Evolutionary conservation across 163 green algal genomes (phyloP).

Genomic region (Chloromonas sp.): DNA sequence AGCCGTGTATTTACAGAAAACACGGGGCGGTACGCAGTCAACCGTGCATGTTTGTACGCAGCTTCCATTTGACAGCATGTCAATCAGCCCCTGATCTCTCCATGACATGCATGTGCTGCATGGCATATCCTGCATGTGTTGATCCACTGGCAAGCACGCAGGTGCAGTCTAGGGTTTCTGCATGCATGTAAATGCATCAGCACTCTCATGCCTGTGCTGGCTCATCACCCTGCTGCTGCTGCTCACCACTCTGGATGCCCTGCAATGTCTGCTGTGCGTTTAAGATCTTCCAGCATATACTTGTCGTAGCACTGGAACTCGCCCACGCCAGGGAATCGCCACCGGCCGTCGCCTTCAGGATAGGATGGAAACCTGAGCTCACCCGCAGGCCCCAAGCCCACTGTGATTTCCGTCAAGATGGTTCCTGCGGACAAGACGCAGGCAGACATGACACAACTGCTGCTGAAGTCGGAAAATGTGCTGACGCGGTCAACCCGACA

Average conservation of each 20-base stretch:
- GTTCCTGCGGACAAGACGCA: constrained; percentile 34
- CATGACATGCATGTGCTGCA: background rate
- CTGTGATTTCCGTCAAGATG: constrained; percentile 87
- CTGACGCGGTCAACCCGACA: no score
- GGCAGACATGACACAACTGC: background rate
- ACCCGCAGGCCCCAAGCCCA: constrained; percentile 90
- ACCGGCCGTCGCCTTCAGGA: constrained; percentile 75
- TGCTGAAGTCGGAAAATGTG: background rate
- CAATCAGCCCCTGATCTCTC: no score
- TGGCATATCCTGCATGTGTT: background rate
- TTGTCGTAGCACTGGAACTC: constrained; percentile 99
- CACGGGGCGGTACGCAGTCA: no score
- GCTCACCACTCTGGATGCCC: constrained; percentile 29
- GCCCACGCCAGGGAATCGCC: constrained; percentile 94
- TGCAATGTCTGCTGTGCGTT: constrained; percentile 10
- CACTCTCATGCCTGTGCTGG: constrained; percentile 15
- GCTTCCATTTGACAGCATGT: no score
- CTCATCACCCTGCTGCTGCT: background rate
- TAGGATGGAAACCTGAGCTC: constrained; percentile 96
- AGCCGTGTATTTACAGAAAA: no score
- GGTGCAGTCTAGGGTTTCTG: background rate
- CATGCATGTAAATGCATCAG: background rate
- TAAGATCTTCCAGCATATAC: constrained; percentile 76
- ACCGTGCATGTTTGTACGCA: no score
- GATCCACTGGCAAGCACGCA: background rate